These are phyloP conservation scores for Grammothele lineata DNA, from an alignment of 768 basidiomycete genomes.

Conservation along the genomic window DNA sequence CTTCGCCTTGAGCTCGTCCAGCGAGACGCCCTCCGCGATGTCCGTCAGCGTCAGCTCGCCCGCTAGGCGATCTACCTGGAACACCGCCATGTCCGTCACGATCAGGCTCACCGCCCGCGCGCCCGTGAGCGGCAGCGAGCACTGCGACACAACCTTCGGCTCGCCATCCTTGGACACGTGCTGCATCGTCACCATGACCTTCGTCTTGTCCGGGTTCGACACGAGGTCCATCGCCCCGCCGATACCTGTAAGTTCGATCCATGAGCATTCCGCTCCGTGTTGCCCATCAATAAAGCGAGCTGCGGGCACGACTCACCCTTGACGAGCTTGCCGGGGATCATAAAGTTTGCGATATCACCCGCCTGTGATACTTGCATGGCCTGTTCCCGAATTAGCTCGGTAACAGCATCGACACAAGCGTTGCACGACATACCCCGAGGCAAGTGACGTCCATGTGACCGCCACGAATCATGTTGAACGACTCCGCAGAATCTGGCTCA, in stretches of 20 bases:
- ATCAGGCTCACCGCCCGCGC: slow-evolving; percentile 83
- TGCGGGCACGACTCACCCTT: slow-evolving; percentile 45
- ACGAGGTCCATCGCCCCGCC: slow-evolving; percentile 95
- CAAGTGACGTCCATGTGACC: slow-evolving; percentile 91
- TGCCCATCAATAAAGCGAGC: too few species aligned
- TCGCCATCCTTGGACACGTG: slow-evolving; percentile 86
- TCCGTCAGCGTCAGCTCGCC: slow-evolving; percentile 75
- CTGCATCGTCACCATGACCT: slow-evolving; percentile 84
- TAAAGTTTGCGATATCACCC: slow-evolving; percentile 94
- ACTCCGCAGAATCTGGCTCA: slow-evolving; percentile 73
- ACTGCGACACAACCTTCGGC: slow-evolving; percentile 79
- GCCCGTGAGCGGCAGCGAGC: slow-evolving; percentile 82
- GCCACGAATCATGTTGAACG: slow-evolving; percentile 95
- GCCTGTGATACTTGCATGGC: slow-evolving; percentile 91
- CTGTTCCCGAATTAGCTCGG: slow-evolving; percentile 32
- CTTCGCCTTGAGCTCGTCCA: slow-evolving; percentile 80
- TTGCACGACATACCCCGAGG: slow-evolving; percentile 62
- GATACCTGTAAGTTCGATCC: slow-evolving; percentile 59
- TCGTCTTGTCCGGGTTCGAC: slow-evolving; percentile 92
- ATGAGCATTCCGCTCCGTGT: too few species aligned
- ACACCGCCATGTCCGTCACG: slow-evolving; percentile 87
- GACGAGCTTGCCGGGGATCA: slow-evolving; percentile 91
- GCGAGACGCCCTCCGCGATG: slow-evolving; percentile 71
- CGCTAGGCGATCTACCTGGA: slow-evolving; percentile 72
- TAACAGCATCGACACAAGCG: neutral